Conservation (phyloP, 257 asterid genomes). For the Parsonsia alboflavescens region DNA sequence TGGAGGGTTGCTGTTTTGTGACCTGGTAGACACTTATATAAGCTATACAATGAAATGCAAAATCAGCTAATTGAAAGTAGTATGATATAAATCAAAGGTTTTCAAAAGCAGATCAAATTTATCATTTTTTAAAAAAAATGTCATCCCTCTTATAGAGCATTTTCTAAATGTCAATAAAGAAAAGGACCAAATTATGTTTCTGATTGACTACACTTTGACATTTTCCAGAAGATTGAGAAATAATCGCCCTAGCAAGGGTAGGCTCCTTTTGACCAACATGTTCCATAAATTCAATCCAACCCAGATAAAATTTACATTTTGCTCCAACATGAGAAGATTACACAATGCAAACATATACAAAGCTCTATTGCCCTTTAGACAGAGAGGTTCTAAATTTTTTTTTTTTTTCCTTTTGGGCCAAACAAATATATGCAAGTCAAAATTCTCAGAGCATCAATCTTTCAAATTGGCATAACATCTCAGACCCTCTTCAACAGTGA, state of each 20-base stretch:
- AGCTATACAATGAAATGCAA: background rate
- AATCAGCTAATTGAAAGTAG: background rate
- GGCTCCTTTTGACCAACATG: background rate
- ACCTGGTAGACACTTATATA: background rate
- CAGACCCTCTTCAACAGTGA: background rate
- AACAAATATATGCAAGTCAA: background rate
- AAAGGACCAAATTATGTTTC: background rate
- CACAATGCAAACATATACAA: background rate
- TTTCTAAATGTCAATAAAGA: background rate
- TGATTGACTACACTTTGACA: background rate
- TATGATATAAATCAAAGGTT: background rate
- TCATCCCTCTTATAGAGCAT: background rate
- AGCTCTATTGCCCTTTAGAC: background rate
- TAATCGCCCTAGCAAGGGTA: background rate
- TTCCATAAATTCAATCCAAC: background rate
- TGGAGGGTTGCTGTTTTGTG: background rate
- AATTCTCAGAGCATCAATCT: background rate
- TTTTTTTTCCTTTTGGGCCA: background rate
- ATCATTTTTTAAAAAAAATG: too few species aligned
- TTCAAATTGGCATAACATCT: background rate
- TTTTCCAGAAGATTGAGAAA: background rate
- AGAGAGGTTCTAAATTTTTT: background rate
- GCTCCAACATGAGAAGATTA: background rate
- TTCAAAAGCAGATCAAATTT: background rate
- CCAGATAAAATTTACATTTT: background rate